Evolutionary conservation across 2,329 filamentous ascomycete species (phyloP).

Genomic region (Cadophora sp.): DNA sequence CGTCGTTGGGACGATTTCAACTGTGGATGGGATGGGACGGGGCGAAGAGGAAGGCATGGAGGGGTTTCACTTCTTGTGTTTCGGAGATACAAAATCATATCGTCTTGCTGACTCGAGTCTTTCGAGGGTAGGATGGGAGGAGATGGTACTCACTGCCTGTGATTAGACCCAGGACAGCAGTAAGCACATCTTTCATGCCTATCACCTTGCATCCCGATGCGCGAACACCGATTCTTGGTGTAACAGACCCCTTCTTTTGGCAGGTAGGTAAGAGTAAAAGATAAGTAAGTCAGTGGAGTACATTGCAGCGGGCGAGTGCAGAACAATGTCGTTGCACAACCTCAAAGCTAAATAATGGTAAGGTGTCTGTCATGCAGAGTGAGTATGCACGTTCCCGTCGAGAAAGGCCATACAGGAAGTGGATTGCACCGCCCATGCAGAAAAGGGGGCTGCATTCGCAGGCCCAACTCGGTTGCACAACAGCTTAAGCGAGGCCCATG

Average conservation of each 20-base stretch:
- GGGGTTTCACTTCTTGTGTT: neutral
- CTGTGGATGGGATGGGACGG: neutral
- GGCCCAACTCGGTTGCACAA: neutral
- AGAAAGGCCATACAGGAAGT: constrained; percentile 6
- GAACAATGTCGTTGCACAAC: neutral
- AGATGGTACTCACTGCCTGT: neutral
- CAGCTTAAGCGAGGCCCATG: constrained; percentile 14
- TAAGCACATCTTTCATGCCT: neutral
- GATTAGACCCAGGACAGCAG: neutral
- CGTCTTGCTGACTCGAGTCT: neutral
- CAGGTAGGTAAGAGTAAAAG: neutral
- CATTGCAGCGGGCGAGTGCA: neutral
- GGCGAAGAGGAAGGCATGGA: neutral
- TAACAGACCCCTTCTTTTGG: neutral
- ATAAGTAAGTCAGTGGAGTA: neutral
- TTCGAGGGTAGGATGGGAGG: neutral
- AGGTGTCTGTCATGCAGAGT: neutral
- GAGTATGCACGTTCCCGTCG: neutral
- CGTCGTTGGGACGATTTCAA: neutral
- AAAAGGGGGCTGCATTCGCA: neutral
- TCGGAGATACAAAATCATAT: constrained; percentile 4
- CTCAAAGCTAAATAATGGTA: neutral
- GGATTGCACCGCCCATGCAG: neutral
- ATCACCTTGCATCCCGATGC: neutral
- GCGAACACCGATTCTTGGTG: neutral